phyloP scores from a whole-genome alignment of 139 green algal genomes.

The Tetraselmis chui region DNA sequence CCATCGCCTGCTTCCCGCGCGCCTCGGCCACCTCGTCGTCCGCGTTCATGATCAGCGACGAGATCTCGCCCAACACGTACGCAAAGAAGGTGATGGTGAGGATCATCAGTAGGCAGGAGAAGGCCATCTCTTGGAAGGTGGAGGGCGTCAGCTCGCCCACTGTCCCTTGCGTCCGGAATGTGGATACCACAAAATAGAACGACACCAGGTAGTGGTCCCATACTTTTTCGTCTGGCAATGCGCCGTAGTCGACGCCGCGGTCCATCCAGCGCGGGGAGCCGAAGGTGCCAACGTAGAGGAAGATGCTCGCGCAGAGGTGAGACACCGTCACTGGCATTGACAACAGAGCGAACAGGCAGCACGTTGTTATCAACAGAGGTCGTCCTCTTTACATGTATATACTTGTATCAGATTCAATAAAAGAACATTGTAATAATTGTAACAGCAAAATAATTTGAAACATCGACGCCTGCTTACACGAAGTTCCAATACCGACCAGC shows the following conservation, averaged over 20 bases:
- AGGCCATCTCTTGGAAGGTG: slow-evolving; percentile 28
- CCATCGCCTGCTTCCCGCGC: not conserved
- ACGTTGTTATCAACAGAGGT: no score
- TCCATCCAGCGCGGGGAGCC: not conserved
- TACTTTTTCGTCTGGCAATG: not conserved
- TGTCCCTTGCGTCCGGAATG: slow-evolving; percentile 28
- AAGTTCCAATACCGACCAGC: no score
- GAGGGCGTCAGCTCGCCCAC: slow-evolving; percentile 23
- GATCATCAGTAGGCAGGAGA: slow-evolving; percentile 25
- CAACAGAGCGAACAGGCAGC: no score
- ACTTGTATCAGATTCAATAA: no score
- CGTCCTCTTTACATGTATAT: no score
- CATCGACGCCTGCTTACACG: no score
- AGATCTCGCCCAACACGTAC: slow-evolving; percentile 35
- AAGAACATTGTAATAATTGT: no score
- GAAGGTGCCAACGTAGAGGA: not conserved
- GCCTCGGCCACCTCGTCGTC: not conserved
- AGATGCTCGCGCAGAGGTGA: not conserved
- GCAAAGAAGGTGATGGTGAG: slow-evolving; percentile 29
- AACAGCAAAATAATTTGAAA: no score
- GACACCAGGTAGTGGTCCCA: slow-evolving; percentile 30
- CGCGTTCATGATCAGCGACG: slow-evolving; percentile 32
- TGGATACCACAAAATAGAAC: slow-evolving; percentile 29
- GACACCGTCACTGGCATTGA: not conserved
- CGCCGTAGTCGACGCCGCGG: not conserved